Conservation (phyloP, 2,329 filamentous ascomycete genomes). For the Neofusicoccum parvum region DNA sequence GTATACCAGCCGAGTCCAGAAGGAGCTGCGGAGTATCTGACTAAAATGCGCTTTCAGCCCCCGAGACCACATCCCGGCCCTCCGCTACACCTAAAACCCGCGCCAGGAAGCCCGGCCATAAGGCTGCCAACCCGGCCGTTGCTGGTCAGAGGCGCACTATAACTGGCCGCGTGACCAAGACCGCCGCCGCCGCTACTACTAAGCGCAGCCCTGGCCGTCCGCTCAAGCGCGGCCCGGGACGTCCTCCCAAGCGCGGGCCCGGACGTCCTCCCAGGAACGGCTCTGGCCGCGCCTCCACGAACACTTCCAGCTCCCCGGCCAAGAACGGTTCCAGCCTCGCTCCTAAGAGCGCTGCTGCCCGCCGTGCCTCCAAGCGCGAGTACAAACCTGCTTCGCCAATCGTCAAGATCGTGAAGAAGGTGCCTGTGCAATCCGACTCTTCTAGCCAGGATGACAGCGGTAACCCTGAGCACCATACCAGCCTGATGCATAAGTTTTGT, state of each 20-base stretch:
- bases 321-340: not conserved
- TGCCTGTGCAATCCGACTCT: not conserved
- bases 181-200: not conserved
- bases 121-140: not conserved
- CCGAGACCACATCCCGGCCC: not conserved
- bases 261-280: not conserved
- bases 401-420: not conserved
- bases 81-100: not conserved
- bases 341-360: not conserved
- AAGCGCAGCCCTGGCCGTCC: slow-evolving; percentile 4
- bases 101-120: not conserved
- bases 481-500: slow-evolving; percentile 6
- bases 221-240: not conserved
- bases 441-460: too few relatives aligned
- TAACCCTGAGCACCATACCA: not conserved
- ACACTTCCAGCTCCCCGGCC: not conserved
- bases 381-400: not conserved
- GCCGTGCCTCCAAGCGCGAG: not conserved
- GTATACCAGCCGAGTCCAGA: not conserved
- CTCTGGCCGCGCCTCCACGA: not conserved
- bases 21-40: not conserved
- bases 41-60: not conserved
- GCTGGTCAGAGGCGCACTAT: not conserved
- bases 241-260: not conserved
- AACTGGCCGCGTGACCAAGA: not conserved